Percentiles rank a stretch among this genome's conserved stretches.
These are phyloP conservation scores for Sabuloglossum arenarium DNA, from an alignment of 495 filamentous ascomycete genomes.

Conservation along the genomic window DNA sequence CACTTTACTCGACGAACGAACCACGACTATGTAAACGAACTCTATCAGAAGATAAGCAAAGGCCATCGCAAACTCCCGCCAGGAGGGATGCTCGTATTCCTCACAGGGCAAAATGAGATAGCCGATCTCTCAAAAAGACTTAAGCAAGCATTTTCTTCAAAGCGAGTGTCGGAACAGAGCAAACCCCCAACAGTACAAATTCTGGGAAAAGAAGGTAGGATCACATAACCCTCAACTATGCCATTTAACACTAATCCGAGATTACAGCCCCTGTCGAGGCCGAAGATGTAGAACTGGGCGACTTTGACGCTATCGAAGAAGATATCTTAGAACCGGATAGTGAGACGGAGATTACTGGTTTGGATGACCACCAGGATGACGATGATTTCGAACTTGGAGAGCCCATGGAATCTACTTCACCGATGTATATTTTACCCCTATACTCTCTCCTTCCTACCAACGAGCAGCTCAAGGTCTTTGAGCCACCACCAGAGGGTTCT, in stretches of 20 bases:
- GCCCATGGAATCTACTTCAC: slow-evolving; percentile 21
- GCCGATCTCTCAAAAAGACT: slow-evolving; percentile 52
- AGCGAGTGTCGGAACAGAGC: slow-evolving; percentile 26
- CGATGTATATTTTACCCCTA: slow-evolving; percentile 60
- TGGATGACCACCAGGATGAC: slow-evolving; percentile 31
- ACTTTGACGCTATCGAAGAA: slow-evolving; percentile 18
- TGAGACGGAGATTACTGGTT: slow-evolving; percentile 29
- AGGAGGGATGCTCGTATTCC: slow-evolving; percentile 83
- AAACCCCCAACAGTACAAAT: slow-evolving; percentile 46
- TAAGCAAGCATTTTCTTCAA: slow-evolving; percentile 46
- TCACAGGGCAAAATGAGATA: slow-evolving; percentile 91
- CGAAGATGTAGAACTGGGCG: slow-evolving; percentile 73
- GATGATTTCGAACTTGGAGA: slow-evolving; percentile 37
- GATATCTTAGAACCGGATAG: slow-evolving; percentile 21
- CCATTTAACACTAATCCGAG: not conserved
- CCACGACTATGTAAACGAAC: slow-evolving; percentile 75
- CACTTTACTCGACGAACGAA: slow-evolving; percentile 75
- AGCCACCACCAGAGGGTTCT: slow-evolving; percentile 61
- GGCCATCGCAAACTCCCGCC: slow-evolving; percentile 82
- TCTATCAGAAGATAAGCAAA: slow-evolving; percentile 66
- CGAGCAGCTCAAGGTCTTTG: slow-evolving; percentile 87
- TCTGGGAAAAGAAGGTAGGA: slow-evolving; percentile 37
- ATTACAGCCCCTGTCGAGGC: slow-evolving; percentile 44
- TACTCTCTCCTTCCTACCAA: slow-evolving; percentile 89
- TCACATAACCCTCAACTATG: not conserved